Evolutionary conservation across 352 stramenopile species (phyloP), one percentile per base, ranked within the genome.

Genomic region (Aphanomyces stellatus): DNA sequence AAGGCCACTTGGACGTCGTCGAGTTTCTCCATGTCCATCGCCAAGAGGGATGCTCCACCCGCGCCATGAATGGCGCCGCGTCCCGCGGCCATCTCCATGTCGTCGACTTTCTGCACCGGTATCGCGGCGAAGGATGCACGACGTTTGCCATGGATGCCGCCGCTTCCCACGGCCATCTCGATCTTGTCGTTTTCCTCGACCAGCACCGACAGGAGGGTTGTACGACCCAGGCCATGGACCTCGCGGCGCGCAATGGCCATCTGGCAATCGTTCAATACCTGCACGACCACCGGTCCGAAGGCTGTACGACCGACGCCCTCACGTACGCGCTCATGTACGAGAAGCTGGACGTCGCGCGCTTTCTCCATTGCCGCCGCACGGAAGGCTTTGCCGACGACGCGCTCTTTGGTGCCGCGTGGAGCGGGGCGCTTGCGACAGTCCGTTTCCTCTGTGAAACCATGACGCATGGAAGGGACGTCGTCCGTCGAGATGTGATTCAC

Each of bases 61-160:
- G 70, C 17, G 68, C 71, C 0, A 71, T 69, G 34, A 65, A 76
- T 27, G 60, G 51, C n/a, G 70, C 66, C 1, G 65, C 66, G 27
- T 57, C 40, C 19, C 41, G 72, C 25, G 51, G 67, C 11, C 57
- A 75, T 56, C n/a, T 75, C 11, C 59, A 72, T 40, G 76, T 90
- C 33, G 75, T 93, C 17, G 77, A 83, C 37, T 91, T 80, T 81
- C 75, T 93, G 27, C 77, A 91, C 55, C 59, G 72, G 27, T 77
- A 88, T 65, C 80, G 81, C 2, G 59, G 74, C 27, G 85, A 91
- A 71, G 77, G 76, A 62, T 93, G 85, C 74, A 82, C 82, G 13
- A 81, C 77, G 7, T 71, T 78, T 19, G 82, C 84, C 4, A 91
- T 93, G 81, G 84, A 93, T 69, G 84, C 81, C 31, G 82, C 84